Base-by-base conservation (phyloP, 495 filamentous ascomycete genomes). In the Hypoxylon rickii region DNA sequence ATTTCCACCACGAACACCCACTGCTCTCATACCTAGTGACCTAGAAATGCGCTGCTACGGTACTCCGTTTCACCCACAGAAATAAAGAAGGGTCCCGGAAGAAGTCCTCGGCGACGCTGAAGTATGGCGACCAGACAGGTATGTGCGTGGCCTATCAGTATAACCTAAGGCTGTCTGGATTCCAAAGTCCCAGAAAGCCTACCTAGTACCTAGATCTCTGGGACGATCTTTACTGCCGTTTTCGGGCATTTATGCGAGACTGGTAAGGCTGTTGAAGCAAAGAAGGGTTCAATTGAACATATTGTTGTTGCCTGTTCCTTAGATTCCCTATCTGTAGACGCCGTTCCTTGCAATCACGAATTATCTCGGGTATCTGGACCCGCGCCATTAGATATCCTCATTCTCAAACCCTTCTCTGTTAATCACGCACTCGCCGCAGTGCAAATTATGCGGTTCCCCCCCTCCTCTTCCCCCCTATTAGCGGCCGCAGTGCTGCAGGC, bases 211-310 rank as follows among this genome's bases (percentile, higher is more conserved):
- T 58, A 58, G 53, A 63, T 63, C 59, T 49, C 29, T 63, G 59
- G 59, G 53, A 49, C 48, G 59, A 63, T 63, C 53, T 58, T 63
- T 49, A 50, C 54, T 58, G 59, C 53, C 59, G 48, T 44, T 63
- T 54, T 54, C 44, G 53, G 44, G 40, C 33, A 3, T 15, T 39
- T 44, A 58, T 43, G 48, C 53, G 31, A 58, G 48, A 54, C 47
- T 53, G 48, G 39, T 53, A 63, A 58, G 59, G 53, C 59, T 63
- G 45, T n/a, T 16, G 36, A 31, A 44, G 33, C 8, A 39, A 6
- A 15, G 22, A 17, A 22, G 17, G 19, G 32, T 7, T 7, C 6
- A 34, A 49, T 29, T 4, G 10, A 29, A 29, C n/a, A n/a, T n/a
- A n/a, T n/a, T n/a, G n/a, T n/a, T n/a, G n/a, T n/a, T n/a, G n/a